phyloP scores from a whole-genome alignment of 257 asterid genomes.

The Anisodus tanguticus region DNA sequence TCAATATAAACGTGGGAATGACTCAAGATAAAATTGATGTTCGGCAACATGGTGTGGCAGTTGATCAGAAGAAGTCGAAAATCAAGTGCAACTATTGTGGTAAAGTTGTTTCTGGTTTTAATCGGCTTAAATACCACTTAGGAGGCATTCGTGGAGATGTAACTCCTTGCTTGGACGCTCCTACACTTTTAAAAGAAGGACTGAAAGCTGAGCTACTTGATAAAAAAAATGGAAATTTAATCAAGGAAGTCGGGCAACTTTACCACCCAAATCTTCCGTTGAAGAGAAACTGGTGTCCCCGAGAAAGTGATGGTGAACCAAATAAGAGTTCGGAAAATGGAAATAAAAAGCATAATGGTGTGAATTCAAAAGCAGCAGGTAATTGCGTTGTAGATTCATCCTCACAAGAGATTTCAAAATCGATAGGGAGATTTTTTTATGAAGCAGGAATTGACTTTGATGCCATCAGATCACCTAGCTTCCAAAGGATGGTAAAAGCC shows the following conservation, averaged over 20 bases:
- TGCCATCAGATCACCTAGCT: conserved; percentile 45
- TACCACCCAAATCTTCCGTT: conserved; percentile 18
- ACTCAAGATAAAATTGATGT: conserved; percentile 24
- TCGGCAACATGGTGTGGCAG: conserved; percentile 28
- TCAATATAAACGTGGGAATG: not conserved
- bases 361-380: conserved; percentile 11
- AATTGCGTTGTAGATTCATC: conserved; percentile 21
- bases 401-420: conserved; percentile 35
- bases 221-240: conserved; percentile 31
- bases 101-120: conserved; percentile 33
- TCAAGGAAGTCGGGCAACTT: conserved; percentile 32
- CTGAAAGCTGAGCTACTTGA: conserved; percentile 35
- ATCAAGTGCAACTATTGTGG: conserved; percentile 37
- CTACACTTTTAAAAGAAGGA: conserved; percentile 29
- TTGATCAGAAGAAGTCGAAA: conserved; percentile 31
- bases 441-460: conserved; percentile 52
- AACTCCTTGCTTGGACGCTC: conserved; percentile 35
- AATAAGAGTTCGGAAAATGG: conserved; percentile 18
- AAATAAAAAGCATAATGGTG: conserved; percentile 30
- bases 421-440: conserved; percentile 51
- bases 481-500: conserved; percentile 46
- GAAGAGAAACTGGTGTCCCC: conserved; percentile 36
- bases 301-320: conserved; percentile 13
- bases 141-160: conserved; percentile 41
- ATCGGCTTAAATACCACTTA: conserved; percentile 35